Base-by-base conservation (phyloP, 2,329 filamentous ascomycete genomes). In the Xylariaceae sp. region DNA sequence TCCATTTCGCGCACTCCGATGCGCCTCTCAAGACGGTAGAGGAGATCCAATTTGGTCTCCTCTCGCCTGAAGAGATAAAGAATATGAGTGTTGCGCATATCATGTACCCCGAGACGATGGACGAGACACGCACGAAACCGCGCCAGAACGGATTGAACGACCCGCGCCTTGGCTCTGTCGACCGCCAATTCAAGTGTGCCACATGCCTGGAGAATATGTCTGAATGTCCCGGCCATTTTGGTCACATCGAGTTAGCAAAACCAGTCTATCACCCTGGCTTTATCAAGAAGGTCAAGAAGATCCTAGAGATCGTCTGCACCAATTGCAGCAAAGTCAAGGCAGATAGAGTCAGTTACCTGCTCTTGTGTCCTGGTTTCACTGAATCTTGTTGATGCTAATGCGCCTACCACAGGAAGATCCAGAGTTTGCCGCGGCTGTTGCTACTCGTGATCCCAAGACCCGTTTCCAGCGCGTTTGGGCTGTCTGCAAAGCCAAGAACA, bases 101-200 rank as follows among this genome's bases (percentile, higher is more conserved):
- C 72, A 84, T 94, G 73, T 97, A 97, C 72, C 92, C 94, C n/a
- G 94, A 99, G 80, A 97, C 94, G 23, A 97, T 99, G 94, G 94
- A 99, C 71, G 94, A 99, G 75, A 88, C 88, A 73, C 89, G 92
- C 69, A 87, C 90, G 64, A 91, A 91, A 72, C 94, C 94, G 61
- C 91, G 94, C 64, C 89, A 94, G 58, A 88, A 89, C 70, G 94
- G 94, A 69, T 81, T 97, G 64, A 97, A 97, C 72, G 94, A 99
- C 72, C 92, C 94, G 62, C 89, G 92, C 65, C 87, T 99, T 45
- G 94, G 94, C 53, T 96, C 94, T 43, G 96, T 99, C 72, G 95
- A 99, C 73, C 87, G 94, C 61, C 89, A 92, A 71, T 95, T 91
- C 79, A 91, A 92, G 75, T 99, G 94, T 79, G 92, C 89, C 70